These are phyloP conservation scores for Alternaria consortialis DNA, from an alignment of 2,329 filamentous ascomycete species.

Conservation along the genomic window DNA sequence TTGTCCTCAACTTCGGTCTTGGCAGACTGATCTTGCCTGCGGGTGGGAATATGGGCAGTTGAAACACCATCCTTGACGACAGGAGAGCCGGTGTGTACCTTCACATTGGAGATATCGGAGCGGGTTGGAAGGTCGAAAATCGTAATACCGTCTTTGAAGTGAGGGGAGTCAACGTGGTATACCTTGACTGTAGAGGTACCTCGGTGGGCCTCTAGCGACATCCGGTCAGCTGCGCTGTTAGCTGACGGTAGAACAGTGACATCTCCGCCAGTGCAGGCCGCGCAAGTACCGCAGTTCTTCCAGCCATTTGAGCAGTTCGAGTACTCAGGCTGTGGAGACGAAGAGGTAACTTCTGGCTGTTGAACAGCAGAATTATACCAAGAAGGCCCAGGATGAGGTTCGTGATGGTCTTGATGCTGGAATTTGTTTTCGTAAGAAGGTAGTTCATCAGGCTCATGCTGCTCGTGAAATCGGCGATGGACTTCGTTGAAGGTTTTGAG, in stretches of 20 bases:
- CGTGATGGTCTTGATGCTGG: neutral
- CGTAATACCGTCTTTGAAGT: neutral
- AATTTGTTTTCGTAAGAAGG: neutral
- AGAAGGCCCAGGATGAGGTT: neutral
- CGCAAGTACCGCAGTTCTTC: neutral
- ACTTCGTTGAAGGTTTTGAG: constrained; percentile 7
- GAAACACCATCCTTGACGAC: neutral
- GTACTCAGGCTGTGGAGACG: too few species aligned
- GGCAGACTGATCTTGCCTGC: neutral
- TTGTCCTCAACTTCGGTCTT: neutral
- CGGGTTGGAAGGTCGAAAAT: neutral
- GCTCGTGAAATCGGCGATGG: neutral
- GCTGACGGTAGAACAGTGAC: neutral
- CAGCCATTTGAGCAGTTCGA: neutral
- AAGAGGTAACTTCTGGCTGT: too few species aligned
- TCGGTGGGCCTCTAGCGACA: neutral
- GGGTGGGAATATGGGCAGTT: neutral
- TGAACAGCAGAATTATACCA: too few species aligned
- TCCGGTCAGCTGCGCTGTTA: neutral
- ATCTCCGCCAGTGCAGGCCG: neutral
- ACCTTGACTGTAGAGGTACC: neutral
- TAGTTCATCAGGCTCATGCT: neutral
- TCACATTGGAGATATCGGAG: neutral
- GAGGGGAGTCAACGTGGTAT: neutral
- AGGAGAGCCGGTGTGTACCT: neutral